Evolutionary conservation across 2,329 filamentous ascomycete genomes (phyloP).

Genomic region (Diaporthe longicolla): DNA sequence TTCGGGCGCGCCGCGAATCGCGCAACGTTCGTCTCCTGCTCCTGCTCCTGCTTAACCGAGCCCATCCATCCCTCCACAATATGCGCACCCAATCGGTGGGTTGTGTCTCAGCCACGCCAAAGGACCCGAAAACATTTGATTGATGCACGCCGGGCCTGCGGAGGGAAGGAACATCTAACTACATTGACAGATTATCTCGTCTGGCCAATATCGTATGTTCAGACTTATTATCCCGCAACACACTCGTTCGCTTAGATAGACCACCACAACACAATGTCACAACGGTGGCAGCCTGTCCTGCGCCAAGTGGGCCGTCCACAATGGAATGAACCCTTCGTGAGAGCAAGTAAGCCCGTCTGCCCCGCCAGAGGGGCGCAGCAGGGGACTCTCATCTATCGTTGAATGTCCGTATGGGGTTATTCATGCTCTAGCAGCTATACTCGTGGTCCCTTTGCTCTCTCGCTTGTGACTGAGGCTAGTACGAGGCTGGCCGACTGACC

Average conservation of each 20-base stretch:
- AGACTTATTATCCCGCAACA: neutral
- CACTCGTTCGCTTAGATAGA: constrained; percentile 23
- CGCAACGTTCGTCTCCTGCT: constrained; percentile 25
- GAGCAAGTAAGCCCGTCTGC: no score
- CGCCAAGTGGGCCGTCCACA: constrained; percentile 10
- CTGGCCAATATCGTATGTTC: constrained; percentile 7
- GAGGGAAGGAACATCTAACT: neutral
- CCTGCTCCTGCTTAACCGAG: neutral
- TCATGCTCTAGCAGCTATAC: no score
- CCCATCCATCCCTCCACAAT: constrained; percentile 11
- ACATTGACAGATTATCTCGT: constrained; percentile 2
- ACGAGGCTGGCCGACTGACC: constrained; percentile 5
- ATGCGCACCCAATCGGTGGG: no score
- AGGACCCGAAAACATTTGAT: no score
- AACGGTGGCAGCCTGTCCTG: neutral
- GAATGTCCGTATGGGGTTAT: neutral
- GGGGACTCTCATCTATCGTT: constrained; percentile 2
- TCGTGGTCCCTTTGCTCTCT: constrained; percentile 9
- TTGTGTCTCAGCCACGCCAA: constrained; percentile 23
- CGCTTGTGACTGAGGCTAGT: constrained; percentile 35
- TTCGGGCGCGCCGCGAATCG: constrained; percentile 30
- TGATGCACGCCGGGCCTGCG: neutral
- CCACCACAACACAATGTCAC: neutral
- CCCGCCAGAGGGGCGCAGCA: constrained; percentile 6
- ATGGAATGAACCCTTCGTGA: constrained; percentile 3